These are phyloP conservation scores for Irpex sp. DNA, from an alignment of 1,284 basidiomycete species.

Conservation along the genomic window DNA sequence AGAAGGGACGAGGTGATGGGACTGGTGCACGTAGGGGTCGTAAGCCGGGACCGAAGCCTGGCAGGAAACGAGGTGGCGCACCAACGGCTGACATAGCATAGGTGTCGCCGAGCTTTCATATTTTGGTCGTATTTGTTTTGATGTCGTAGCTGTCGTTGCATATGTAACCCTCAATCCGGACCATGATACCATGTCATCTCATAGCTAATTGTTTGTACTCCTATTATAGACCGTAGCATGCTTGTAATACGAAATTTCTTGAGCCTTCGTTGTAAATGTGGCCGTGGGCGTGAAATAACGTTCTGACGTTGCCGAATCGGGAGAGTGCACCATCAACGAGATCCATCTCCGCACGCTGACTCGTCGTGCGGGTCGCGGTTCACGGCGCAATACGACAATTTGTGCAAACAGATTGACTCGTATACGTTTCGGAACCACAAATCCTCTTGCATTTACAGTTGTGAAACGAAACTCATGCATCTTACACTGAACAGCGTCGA, in stretches of 20 bases:
- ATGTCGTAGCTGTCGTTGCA: conserved; percentile 11
- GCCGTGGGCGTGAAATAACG: not conserved
- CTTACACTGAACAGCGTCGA: not conserved
- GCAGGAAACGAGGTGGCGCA: conserved; percentile 21
- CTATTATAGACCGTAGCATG: conserved; percentile 9
- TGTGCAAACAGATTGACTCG: not conserved
- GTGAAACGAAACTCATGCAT: not conserved
- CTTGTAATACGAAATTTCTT: not conserved
- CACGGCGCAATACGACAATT: not conserved
- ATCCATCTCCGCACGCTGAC: not conserved
- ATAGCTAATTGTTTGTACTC: conserved; percentile 12
- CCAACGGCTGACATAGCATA: conserved; percentile 15
- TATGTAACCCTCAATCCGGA: conserved; percentile 13
- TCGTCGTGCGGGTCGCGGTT: not conserved
- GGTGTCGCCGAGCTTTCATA: not conserved
- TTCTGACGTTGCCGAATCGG: not conserved
- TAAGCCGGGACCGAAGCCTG: conserved; percentile 30
- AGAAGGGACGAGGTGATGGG: conserved; percentile 32
- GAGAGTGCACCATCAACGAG: not conserved
- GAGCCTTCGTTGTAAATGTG: not conserved
- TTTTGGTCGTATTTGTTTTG: conserved; percentile 5
- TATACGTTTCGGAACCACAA: not conserved
- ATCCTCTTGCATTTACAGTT: not conserved
- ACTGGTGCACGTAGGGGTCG: conserved; percentile 39
- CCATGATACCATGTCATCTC: conserved; percentile 6